Conservation (phyloP, 2,329 filamentous ascomycete species). For the Xylariaceae sp. region DNA sequence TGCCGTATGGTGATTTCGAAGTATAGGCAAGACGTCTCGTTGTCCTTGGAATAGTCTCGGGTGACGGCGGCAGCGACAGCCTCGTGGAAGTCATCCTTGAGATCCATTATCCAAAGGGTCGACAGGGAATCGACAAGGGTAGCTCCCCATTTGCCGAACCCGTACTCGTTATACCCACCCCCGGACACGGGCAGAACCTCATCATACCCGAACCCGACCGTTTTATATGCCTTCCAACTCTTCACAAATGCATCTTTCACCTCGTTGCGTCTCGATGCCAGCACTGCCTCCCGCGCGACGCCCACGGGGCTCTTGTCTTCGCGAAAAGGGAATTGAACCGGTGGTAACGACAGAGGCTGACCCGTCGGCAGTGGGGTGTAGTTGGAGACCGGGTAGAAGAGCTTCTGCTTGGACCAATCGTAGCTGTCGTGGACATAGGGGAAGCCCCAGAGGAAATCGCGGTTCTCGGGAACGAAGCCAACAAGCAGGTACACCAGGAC, state of each 20-base stretch:
- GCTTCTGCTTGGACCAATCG: constrained; percentile 28
- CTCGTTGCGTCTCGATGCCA: constrained; percentile 30
- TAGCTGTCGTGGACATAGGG: constrained; percentile 27
- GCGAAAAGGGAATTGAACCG: constrained; percentile 27
- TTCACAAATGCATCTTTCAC: constrained; percentile 40
- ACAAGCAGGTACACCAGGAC: constrained; percentile 26
- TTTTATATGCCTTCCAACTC: constrained; percentile 47
- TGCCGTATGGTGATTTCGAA: constrained; percentile 46
- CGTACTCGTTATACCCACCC: constrained; percentile 23
- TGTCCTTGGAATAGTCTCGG: constrained; percentile 45
- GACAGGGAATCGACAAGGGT: constrained; percentile 57
- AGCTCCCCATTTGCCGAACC: constrained; percentile 41
- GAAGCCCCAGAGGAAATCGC: constrained; percentile 26
- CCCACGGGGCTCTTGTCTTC: constrained; percentile 25
- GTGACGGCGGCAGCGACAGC: constrained; percentile 45
- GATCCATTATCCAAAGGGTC: constrained; percentile 57
- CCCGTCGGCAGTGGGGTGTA: constrained; percentile 27
- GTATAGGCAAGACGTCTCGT: constrained; percentile 35
- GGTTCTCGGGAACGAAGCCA: constrained; percentile 25
- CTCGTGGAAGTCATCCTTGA: constrained; percentile 50
- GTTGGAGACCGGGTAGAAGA: constrained; percentile 25
- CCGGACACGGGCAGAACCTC: constrained; percentile 30
- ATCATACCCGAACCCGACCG: constrained; percentile 26
- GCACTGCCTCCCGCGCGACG: constrained; percentile 23
- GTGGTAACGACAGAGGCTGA: constrained; percentile 22